Base-by-base conservation (phyloP, 805 yeast genomes). In the Candida sakaeoensis region DNA sequence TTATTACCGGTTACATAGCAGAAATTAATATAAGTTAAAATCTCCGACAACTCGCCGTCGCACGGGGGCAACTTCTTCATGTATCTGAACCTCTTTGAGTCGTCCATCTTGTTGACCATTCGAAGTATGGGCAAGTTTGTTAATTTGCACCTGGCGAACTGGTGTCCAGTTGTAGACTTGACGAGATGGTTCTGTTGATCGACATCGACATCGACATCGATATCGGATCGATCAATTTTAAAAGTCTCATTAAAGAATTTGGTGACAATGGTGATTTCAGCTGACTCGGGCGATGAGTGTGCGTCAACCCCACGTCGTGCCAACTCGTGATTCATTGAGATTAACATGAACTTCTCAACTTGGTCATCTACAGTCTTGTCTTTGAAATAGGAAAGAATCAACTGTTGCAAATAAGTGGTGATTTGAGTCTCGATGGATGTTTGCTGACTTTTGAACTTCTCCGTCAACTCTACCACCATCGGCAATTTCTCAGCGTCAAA, bases 1-100 rank as follows among this genome's bases (percentile, higher is more conserved):
- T 60, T 53, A 29, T 66, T 66, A 7, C 74, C 74, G 0, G 65
- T 63, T 33, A 57, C 53, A 19, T 55, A 54, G 41, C 74, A 68
- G 40, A 53, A 67, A 33, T 58, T 47, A 13, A 68, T 47, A 8
- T 55, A 49, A 5, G 41, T 37, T 25, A 65, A 39, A 24, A 45
- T 44, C 2, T 36, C 27, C 8, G 56, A 37, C 5, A 43, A 35
- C 8, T 47, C 46, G 5, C 41, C 41, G 10, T 38, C 43, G 6
- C 32, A 33, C 14, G 38, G n/a, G n/a, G n/a, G 30, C 4, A 27
- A 14, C n/a, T 41, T 34, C 9, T 36, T 34, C 1, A 61, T 46
- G 41, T 66, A 68, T 33, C 61, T 58, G 42, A 54, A 64, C 9
- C 41, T 43, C 10, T 48, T 48, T 16, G 61, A 46, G 44, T 65